Evolutionary conservation across 78 protist species (phyloP).

Genomic region (Monosiga brevicollis): DNA sequence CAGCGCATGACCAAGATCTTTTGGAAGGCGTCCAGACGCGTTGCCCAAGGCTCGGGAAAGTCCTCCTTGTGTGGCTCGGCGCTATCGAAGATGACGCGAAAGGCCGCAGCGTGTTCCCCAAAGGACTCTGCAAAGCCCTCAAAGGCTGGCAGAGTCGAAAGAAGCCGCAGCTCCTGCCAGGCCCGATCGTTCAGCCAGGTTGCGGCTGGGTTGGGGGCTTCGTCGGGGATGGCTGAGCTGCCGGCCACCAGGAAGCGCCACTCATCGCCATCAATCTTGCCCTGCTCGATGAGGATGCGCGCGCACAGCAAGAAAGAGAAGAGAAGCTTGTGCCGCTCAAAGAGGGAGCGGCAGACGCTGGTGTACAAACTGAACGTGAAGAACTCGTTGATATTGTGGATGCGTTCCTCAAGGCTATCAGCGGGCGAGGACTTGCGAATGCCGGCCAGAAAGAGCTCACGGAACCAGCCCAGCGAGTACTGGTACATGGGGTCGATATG

Average conservation of each 20-base stretch:
- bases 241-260: slow-evolving; percentile 66
- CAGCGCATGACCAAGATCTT: slow-evolving; percentile 52
- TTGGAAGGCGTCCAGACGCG: slow-evolving; percentile 25
- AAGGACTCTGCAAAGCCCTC: slow-evolving; percentile 11
- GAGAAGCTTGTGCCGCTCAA: slow-evolving; percentile 80
- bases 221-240: not conserved
- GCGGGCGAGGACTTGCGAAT: slow-evolving; percentile 19
- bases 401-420: slow-evolving; percentile 37
- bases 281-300: slow-evolving; percentile 31
- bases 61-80: slow-evolving; percentile 13
- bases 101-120: not conserved
- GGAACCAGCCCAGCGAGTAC: slow-evolving; percentile 78
- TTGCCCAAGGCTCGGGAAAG: slow-evolving; percentile 38
- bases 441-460: slow-evolving; percentile 38
- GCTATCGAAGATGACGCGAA: slow-evolving; percentile 23
- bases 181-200: slow-evolving; percentile 48
- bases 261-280: slow-evolving; percentile 17
- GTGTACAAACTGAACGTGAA: slow-evolving; percentile 52
- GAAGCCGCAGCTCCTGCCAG: slow-evolving; percentile 59
- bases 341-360: slow-evolving; percentile 67
- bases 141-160: slow-evolving; percentile 36
- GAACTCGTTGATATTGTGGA: slow-evolving; percentile 41
- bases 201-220: slow-evolving; percentile 39
- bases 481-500: slow-evolving; percentile 88
- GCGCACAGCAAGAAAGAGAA: slow-evolving; percentile 76